Evolutionary conservation across 1,284 basidiomycete species (phyloP), one percentile per base, ranked within the genome.

Genomic region (Anthracocystis setariae): DNA sequence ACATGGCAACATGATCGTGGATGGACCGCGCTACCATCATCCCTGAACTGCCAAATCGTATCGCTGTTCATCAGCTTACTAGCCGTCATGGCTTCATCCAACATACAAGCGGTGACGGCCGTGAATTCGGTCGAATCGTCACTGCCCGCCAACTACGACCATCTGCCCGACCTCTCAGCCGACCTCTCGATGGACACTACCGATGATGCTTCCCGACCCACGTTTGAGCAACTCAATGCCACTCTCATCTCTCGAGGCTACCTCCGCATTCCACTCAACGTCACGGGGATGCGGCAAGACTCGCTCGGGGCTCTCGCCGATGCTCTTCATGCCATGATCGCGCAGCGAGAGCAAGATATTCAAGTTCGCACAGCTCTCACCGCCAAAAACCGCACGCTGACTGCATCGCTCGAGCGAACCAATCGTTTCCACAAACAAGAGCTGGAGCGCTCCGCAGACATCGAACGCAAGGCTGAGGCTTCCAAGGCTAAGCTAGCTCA

Each of bases 211-310:
- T 33, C 35, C 1, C 45, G 58, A 29, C 73, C 73, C 9, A 66
- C 68, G 3, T 77, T 77, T 38, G 67, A 73, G 32, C 73, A 77
- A 55, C 63, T 77, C 49, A 74, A 76, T 51, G 63, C 70, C 4
- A 61, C 59, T 2, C 66, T 77, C 18, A 46, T 77, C 13, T 70
- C 74, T 2, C 46, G 73, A 38, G 76, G 76, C n/a, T 77, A 69
- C 29, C 48, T 76, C 5, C 35, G 57, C 0, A 25, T 47, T 8
- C 71, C 71, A 32, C 64, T 77, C 27, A 54, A 66, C 27, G 62
- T 76, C 2, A 21, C 54, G 2, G 61, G 61, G 2, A 58, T 77
- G 60, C 51, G 42, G 1, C 17, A 32, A 18, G 59, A 55, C 2
- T 58, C 67, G 15, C 29, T 73, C 5, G 57, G 58, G 2, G 44